A percentile compares a stretch with the other conserved stretches of the same genome.
phyloP scores from a whole-genome alignment of 495 filamentous ascomycete species.

The Penicillium maclennaniae region DNA sequence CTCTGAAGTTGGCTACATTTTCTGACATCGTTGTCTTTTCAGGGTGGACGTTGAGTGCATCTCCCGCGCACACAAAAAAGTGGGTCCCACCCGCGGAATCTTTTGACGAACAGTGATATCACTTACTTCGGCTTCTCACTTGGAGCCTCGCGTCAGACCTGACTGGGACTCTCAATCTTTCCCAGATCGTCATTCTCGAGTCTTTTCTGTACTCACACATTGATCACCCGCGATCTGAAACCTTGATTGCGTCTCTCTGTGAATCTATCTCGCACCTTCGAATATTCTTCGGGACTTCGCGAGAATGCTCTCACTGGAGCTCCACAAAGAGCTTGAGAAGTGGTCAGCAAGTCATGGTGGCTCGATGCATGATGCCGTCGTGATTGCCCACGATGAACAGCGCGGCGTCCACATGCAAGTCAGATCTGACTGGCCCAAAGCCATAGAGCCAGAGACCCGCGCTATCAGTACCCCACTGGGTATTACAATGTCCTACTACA shows the following conservation, averaged over 20 bases:
- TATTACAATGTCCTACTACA: conserved; percentile 51
- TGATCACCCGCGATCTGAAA: neutral
- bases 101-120: conserved; percentile 10
- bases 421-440: conserved; percentile 21
- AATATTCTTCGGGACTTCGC: neutral
- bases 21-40: no score
- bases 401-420: conserved; percentile 48
- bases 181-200: neutral
- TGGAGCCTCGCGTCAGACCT: neutral
- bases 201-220: neutral
- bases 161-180: neutral
- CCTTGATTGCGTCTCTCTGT: neutral
- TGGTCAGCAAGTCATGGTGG: conserved; percentile 45
- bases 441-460: conserved; percentile 30
- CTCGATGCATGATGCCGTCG: conserved; percentile 36
- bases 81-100: conserved; percentile 14
- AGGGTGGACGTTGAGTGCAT: neutral
- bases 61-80: conserved; percentile 6
- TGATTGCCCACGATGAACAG: conserved; percentile 37
- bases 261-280: neutral
- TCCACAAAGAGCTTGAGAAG: conserved; percentile 31
- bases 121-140: neutral
- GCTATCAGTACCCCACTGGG: conserved; percentile 44
- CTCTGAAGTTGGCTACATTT: neutral
- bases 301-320: conserved; percentile 19